Conservation (phyloP, 331 rosid genomes). For the Quercus tomentella region DNA sequence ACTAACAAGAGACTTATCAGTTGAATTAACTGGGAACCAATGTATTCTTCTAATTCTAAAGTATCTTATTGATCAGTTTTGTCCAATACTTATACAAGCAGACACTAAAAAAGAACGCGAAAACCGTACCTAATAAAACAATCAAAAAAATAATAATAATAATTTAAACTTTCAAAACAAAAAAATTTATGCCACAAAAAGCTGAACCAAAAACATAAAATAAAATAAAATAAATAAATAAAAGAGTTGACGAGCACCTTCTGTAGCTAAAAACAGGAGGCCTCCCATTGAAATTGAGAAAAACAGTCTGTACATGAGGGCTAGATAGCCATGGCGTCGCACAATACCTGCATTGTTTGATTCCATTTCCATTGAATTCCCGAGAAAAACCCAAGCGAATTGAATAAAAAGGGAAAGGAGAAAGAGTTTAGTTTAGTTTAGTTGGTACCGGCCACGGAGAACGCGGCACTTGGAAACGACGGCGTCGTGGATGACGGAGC, state of each 20-base stretch:
- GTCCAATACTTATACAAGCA: not conserved
- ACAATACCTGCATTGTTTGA: conserved; percentile 36
- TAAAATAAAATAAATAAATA: not conserved
- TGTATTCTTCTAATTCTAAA: not conserved
- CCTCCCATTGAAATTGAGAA: conserved; percentile 58
- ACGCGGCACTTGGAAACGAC: conserved; percentile 72
- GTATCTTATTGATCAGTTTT: not conserved
- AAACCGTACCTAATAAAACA: no score
- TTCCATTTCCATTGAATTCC: not conserved
- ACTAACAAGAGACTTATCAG: no score
- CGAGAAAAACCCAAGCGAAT: not conserved
- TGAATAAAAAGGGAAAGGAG: no score
- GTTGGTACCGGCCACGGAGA: conserved; percentile 46
- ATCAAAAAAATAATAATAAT: no score
- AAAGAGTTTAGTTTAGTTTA: not conserved
- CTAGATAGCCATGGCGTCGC: conserved; percentile 84
- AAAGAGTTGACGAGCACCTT: conserved; percentile 34
- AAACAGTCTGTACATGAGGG: conserved; percentile 83
- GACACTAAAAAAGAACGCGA: not conserved
- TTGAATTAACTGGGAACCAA: no score
- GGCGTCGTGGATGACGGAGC: conserved; percentile 42
- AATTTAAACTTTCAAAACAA: not conserved
- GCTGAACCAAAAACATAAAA: not conserved
- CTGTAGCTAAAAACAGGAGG: conserved; percentile 65
- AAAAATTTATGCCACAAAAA: not conserved